Evolutionary conservation across 768 basidiomycete species (phyloP).

Genomic region (Boletales sp.): DNA sequence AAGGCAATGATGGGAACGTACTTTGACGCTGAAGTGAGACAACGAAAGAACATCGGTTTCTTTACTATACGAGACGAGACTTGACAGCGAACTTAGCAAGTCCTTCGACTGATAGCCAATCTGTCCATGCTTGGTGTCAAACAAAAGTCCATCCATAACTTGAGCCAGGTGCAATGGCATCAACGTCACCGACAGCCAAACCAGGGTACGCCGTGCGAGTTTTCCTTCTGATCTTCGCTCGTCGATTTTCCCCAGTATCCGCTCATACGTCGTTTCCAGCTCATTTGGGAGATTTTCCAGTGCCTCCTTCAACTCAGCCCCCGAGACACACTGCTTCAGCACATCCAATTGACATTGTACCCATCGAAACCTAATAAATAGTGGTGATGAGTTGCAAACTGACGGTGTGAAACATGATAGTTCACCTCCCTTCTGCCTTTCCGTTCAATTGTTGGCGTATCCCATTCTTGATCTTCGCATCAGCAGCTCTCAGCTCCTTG

Average conservation of each 20-base stretch:
- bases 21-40: constrained; percentile 3
- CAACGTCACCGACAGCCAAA: no score
- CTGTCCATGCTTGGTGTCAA: no score
- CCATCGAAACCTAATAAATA: constrained; percentile 2
- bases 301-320: neutral
- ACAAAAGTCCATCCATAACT: no score
- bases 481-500: neutral
- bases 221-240: no score
- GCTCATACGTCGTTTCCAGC: no score
- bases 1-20: neutral
- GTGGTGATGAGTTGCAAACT: neutral
- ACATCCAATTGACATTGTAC: constrained; percentile 3
- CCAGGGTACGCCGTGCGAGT: no score
- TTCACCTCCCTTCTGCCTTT: constrained; percentile 1
- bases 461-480: neutral
- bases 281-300: no score
- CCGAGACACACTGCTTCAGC: neutral
- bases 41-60: neutral
- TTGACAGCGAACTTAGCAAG: neutral
- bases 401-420: neutral
- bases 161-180: no score
- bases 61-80: neutral
- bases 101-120: no score
- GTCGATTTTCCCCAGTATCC: no score
- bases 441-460: neutral